A percentile compares a stretch with the other conserved stretches of the same genome.
phyloP scores from a whole-genome alignment of 1,139 yeast genomes.

The Magnusiomyces clavatus region DNA sequence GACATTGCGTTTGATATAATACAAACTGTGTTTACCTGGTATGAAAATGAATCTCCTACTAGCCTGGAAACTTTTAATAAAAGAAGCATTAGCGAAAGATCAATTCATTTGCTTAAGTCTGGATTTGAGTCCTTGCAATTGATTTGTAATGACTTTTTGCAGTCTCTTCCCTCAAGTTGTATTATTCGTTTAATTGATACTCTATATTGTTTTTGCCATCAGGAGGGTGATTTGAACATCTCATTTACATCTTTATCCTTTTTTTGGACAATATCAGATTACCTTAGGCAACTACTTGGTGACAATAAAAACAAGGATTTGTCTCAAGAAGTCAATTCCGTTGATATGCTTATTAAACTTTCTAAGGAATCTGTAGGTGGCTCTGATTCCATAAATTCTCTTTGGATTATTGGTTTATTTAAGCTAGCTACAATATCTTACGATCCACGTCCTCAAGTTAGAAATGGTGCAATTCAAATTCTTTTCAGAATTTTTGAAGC shows the following conservation, averaged over 20 bases:
- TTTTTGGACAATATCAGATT: constrained; percentile 86
- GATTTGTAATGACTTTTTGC: constrained; percentile 76
- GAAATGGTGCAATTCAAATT: constrained; percentile 85
- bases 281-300: constrained; percentile 36
- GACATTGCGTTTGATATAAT: constrained; percentile 58
- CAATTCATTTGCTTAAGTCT: constrained; percentile 40
- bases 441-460: constrained; percentile 68
- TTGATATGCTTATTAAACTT: constrained; percentile 7
- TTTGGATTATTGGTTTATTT: constrained; percentile 61
- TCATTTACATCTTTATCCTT: constrained; percentile 87
- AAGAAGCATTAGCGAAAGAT: constrained; percentile 29
- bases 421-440: constrained; percentile 54
- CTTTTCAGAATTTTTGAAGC: constrained; percentile 78
- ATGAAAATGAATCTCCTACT: constrained; percentile 23
- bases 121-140: constrained; percentile 77
- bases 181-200: constrained; percentile 62
- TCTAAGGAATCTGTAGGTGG: constrained; percentile 5
- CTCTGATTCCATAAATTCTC: constrained; percentile 22
- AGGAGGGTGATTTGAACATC: constrained; percentile 65
- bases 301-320: constrained; percentile 3
- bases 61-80: constrained; percentile 29
- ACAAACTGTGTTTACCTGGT: constrained; percentile 51
- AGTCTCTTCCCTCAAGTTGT: constrained; percentile 52
- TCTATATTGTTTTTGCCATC: constrained; percentile 62
- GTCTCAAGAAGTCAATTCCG: constrained; percentile 8